phyloP scores from a whole-genome alignment of 306 rosid genomes.

The Cicer judaicum region DNA sequence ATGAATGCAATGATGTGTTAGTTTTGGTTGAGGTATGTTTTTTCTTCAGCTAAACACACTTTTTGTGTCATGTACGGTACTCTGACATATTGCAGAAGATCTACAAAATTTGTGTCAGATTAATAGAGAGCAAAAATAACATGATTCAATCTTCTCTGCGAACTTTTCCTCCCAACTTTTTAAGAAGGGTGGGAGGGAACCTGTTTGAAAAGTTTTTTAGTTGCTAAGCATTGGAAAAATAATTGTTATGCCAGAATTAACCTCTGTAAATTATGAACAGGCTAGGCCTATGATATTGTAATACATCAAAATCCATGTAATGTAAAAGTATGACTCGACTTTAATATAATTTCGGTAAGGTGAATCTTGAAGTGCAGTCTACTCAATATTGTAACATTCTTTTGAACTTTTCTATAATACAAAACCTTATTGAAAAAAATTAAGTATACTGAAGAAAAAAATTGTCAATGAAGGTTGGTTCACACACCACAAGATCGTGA shows the following conservation, averaged over 20 bases:
- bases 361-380: not conserved
- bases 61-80: constrained; percentile 10
- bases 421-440: not conserved
- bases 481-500: too few relatives aligned
- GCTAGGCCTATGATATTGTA: not conserved
- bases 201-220: not conserved
- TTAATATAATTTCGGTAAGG: not conserved
- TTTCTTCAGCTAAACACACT: not conserved
- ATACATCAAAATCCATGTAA: constrained; percentile 6
- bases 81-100: not conserved
- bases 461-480: too few relatives aligned
- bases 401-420: not conserved
- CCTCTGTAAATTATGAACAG: not conserved
- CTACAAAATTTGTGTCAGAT: not conserved
- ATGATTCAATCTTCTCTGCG: not conserved
- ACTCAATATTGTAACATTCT: not conserved
- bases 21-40: not conserved
- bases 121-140: not conserved
- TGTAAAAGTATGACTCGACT: not conserved
- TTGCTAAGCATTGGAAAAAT: not conserved
- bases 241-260: not conserved
- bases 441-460: too few relatives aligned
- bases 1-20: constrained; percentile 19
- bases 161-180: not conserved
- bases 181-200: not conserved